Percentiles rank a stretch among this genome's conserved stretches.
phyloP scores from a whole-genome alignment of 495 filamentous ascomycete genomes.

The Neurospora pannonica region DNA sequence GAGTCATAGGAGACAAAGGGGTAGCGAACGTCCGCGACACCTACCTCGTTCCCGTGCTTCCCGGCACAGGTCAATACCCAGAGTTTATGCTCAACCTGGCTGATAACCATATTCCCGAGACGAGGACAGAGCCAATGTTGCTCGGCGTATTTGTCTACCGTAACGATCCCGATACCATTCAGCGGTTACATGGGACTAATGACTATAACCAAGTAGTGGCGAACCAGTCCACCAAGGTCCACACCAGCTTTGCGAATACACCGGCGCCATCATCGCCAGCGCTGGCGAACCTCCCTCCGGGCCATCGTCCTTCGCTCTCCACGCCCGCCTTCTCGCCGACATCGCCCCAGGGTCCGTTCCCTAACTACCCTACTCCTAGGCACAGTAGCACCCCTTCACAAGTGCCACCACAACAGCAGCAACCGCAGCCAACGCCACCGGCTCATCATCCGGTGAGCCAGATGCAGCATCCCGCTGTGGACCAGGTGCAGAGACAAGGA shows the following conservation, averaged over 20 bases:
- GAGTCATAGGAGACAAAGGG: slow-evolving; percentile 64
- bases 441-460: slow-evolving; percentile 14
- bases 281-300: slow-evolving; percentile 7
- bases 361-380: slow-evolving; percentile 19
- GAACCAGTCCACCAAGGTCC: slow-evolving; percentile 2
- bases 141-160: slow-evolving; percentile 71
- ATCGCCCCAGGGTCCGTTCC: slow-evolving; percentile 33
- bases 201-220: slow-evolving; percentile 15
- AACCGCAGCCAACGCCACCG: slow-evolving; percentile 15
- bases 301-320: slow-evolving; percentile 28
- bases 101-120: slow-evolving; percentile 59
- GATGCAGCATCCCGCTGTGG: neutral
- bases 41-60: slow-evolving; percentile 66
- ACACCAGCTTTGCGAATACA: slow-evolving; percentile 10
- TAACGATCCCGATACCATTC: slow-evolving; percentile 34
- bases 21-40: slow-evolving; percentile 65
- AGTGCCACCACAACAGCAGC: slow-evolving; percentile 9
- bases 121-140: slow-evolving; percentile 58
- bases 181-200: slow-evolving; percentile 26
- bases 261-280: slow-evolving; percentile 17
- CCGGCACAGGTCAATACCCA: slow-evolving; percentile 44
- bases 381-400: slow-evolving; percentile 25
- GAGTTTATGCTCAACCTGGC: slow-evolving; percentile 72
- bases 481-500: slow-evolving; percentile 27
- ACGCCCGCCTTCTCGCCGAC: slow-evolving; percentile 41